Conservation (phyloP, 1,284 basidiomycete species). For the Sporisorium sorghi region DNA sequence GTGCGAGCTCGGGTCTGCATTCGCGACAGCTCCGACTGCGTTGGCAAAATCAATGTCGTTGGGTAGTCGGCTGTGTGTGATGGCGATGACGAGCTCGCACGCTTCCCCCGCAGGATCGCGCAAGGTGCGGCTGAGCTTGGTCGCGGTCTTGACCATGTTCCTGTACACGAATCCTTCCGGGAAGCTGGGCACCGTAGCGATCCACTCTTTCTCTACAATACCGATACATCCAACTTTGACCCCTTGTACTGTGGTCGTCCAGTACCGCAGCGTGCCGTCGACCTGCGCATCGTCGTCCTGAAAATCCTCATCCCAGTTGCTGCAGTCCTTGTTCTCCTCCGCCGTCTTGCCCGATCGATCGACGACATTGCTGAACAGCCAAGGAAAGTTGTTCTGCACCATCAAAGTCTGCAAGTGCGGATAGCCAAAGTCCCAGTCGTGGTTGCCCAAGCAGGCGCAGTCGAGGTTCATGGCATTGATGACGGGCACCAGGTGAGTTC, state of each 20-base stretch:
- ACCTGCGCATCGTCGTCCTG: constrained; percentile 70
- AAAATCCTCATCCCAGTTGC: constrained; percentile 72
- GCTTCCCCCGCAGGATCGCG: constrained; percentile 78
- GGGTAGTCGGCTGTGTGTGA: constrained; percentile 82
- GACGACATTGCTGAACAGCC: constrained; percentile 64
- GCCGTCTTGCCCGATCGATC: constrained; percentile 80
- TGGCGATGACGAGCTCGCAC: constrained; percentile 77
- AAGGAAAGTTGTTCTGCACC: constrained; percentile 33
- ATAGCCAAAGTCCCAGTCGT: constrained; percentile 60
- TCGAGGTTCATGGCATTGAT: constrained; percentile 56
- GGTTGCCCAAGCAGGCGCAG: constrained; percentile 74
- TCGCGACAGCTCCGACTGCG: constrained; percentile 74
- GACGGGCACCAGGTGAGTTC: constrained; percentile 84
- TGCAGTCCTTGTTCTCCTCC: constrained; percentile 7
- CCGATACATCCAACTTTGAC: constrained; percentile 82
- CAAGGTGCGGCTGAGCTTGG: constrained; percentile 76
- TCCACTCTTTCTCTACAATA: constrained; percentile 88
- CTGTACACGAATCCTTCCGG: constrained; percentile 76
- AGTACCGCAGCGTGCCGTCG: constrained; percentile 70
- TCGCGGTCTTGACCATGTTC: constrained; percentile 54
- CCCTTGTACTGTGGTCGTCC: constrained; percentile 77
- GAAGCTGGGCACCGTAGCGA: constrained; percentile 84
- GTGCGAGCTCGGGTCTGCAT: constrained; percentile 73
- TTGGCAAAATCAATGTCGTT: constrained; percentile 74
- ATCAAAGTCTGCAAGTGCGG: constrained; percentile 44